Base-by-base conservation (phyloP, 2,329 filamentous ascomycete genomes). In the Aspergillus sp. region DNA sequence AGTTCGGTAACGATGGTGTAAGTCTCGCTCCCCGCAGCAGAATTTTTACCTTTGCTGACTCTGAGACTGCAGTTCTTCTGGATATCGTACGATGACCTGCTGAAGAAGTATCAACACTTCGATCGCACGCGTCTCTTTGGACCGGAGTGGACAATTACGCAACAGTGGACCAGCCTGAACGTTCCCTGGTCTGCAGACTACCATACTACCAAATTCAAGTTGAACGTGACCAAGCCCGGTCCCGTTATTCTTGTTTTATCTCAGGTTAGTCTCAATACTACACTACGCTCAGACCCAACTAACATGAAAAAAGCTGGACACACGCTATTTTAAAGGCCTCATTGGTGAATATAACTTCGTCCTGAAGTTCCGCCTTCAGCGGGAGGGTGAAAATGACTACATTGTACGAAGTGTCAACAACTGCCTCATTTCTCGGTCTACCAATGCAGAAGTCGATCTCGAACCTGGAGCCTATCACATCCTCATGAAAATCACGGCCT, bases 381-480 rank as follows among this genome's bases (percentile, higher is more conserved):
- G 83, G 59, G 79, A 84, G 68, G 82, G 80, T n/a, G 82, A 85
- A 52, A 78, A 82, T n/a, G 80, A 84, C 40, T 86, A 85, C 62
- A 81, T 84, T 45, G 81, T 84, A 11, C 81, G 82, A 58, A 84
- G 80, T 63, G 81, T 82, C 48, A 79, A 75, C 8, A 81, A 79
- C 35, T 82, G 83, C 59, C 79, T 79, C 72, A 90, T 91, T 84
- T 85, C 80, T 21, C 86, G 91, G 6, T 90, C 88, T 1, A 87
- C 92, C 40, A 92, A 88, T 51, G 86, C 90, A 1, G 91, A 95
- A 70, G 80, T 95, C 8, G 81, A 87, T 37, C 84, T 96, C 24
- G 86, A 90, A 19, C 83, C 88, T 0, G 91, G 91, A 11, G 85
- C 83, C 44, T 96, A 96, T 73, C 85, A 84, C 6, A 85, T 96